Conservation (phyloP, 1,284 basidiomycete species). For the Ceratobasidium sp. region DNA sequence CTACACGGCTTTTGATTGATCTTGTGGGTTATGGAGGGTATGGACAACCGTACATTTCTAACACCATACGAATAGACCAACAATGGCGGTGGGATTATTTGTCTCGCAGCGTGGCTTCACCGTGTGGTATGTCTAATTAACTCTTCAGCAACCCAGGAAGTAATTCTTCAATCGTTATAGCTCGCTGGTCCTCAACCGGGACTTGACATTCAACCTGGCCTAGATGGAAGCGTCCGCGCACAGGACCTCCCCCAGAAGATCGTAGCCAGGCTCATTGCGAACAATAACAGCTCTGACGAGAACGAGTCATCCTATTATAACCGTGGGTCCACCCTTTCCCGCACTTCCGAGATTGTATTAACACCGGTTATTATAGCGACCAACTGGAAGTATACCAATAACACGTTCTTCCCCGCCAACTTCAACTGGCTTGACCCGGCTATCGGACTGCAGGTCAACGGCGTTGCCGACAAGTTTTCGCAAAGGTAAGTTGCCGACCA, state of each 20-base stretch:
- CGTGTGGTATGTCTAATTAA: constrained; percentile 5
- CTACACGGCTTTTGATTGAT: constrained; percentile 64
- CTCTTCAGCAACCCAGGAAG: background rate
- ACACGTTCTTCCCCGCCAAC: constrained; percentile 4
- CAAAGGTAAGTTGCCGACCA: constrained; percentile 5
- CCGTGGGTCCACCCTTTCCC: background rate
- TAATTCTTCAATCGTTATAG: background rate
- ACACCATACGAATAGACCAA: constrained; percentile 57
- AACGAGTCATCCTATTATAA: background rate
- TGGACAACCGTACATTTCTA: no score
- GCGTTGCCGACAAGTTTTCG: constrained; percentile 12
- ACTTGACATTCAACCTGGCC: constrained; percentile 9
- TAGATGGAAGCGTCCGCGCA: constrained; percentile 29
- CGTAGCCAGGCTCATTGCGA: constrained; percentile 1
- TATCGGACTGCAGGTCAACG: constrained; percentile 14
- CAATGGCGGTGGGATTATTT: constrained; percentile 60
- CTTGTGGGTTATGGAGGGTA: constrained; percentile 57
- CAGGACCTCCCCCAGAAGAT: constrained; percentile 26
- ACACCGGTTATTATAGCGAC: background rate
- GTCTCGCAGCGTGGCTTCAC: constrained; percentile 31
- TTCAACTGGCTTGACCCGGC: constrained; percentile 32
- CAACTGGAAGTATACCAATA: background rate
- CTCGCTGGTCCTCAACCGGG: constrained; percentile 33
- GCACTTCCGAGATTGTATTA: background rate
- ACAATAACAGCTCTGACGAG: background rate